phyloP scores from a whole-genome alignment of 2,329 filamentous ascomycete genomes.

The Lecanicillium sp. region DNA sequence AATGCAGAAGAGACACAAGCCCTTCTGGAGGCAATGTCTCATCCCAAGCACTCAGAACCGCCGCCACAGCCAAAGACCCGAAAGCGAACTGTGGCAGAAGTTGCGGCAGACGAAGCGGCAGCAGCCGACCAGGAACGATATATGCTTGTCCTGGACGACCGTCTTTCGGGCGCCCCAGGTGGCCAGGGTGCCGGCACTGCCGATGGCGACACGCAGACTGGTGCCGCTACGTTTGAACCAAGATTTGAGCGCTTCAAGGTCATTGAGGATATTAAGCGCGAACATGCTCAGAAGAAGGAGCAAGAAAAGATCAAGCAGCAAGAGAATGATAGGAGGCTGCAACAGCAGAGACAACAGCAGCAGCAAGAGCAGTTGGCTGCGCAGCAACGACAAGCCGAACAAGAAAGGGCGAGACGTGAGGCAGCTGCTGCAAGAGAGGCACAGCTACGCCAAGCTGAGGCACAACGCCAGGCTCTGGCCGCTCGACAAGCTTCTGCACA shows the following conservation, averaged over 20 bases:
- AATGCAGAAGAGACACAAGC: constrained; percentile 61
- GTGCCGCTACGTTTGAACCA: constrained; percentile 68
- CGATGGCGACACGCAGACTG: constrained; percentile 67
- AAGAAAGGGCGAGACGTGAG: constrained; percentile 32
- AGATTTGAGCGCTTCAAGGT: constrained; percentile 89
- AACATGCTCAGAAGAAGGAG: constrained; percentile 69
- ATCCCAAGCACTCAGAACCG: constrained; percentile 68
- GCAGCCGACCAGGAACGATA: constrained; percentile 84
- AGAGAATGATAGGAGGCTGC: constrained; percentile 48
- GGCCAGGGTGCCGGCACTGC: constrained; percentile 49
- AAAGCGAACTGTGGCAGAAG: constrained; percentile 89
- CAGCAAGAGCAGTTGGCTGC: constrained; percentile 37
- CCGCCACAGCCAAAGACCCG: constrained; percentile 80
- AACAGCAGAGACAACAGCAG: constrained; percentile 34
- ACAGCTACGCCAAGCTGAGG: constrained; percentile 28
- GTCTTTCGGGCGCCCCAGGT: constrained; percentile 53
- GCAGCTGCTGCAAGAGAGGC: constrained; percentile 25
- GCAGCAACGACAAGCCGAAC: constrained; percentile 31
- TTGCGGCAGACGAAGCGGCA: constrained; percentile 89
- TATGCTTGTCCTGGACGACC: constrained; percentile 88
- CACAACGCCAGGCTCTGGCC: constrained; percentile 25
- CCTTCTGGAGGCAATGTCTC: constrained; percentile 63
- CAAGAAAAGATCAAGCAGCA: constrained; percentile 65
- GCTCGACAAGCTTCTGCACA: constrained; percentile 22
- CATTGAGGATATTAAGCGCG: constrained; percentile 73